Base-by-base conservation (phyloP, 768 basidiomycete genomes). In the Phylloporus arenicola region DNA sequence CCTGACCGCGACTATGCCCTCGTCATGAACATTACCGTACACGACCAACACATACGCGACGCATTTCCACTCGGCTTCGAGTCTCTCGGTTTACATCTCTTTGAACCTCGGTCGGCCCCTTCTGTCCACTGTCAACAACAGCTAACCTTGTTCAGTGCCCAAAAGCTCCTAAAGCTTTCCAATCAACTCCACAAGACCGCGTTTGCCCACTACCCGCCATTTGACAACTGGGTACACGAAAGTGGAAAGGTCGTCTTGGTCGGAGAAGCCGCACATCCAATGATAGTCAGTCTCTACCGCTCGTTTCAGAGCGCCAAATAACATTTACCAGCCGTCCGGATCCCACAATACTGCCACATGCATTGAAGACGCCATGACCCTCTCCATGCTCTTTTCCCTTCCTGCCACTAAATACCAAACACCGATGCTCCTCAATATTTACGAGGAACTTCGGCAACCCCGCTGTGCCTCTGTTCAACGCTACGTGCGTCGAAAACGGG, bases 361-460 rank as follows among this genome's bases (percentile, higher is more conserved):
- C 2, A 70, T 84, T 33, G 83, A 85, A 62, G 83, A 84, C 56
- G 82, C 82, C 0, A 76, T 79, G 59, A 78, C 78, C 0, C 67
- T 84, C 35, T 80, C 78, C 6, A 71, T 68, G 25, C 72, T 84
- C 10, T 83, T 85, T 58, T 71, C 78, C 5, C 70, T 75, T 33
- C 71, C 83, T 5, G 69, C 72, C 16, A 57, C 68, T 44, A 64
- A 63, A 47, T 62, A 68, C 3, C 77, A 83, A 48, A 68, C 83
- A 3, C 58, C 74, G 2, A 70, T 74, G 47, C 63, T 84, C 39
- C 68, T 83, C 50, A 66, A 65, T 17, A 80, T 77, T 5, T 82
- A 77, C 60, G 79, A 83, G 54, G 81, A 83, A 43, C 70, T 82
- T 48, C 72, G 82, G 37, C 73, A 79, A 54, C 68, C 72, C 6